Evolutionary conservation across 2,329 filamentous ascomycete species (phyloP), one percentile per base, ranked within the genome.

Genomic region (Trichoderma asperellum): DNA sequence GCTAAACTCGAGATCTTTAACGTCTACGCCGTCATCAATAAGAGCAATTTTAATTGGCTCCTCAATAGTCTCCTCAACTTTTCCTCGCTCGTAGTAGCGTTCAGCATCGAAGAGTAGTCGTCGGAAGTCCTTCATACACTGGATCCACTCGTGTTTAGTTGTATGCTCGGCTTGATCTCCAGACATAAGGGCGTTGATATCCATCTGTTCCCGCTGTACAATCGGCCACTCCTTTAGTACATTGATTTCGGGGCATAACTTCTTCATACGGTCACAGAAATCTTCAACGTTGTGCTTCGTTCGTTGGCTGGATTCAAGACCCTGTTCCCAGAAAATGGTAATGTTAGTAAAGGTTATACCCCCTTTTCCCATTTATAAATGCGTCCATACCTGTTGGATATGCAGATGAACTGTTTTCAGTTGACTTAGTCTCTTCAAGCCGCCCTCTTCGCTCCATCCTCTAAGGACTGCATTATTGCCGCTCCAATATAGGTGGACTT

Each of bases 11-110:
- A 81, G 69, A 5, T 76, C 71, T 14, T 72, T 73, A 2, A 75
- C 71, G 57, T 81, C 77, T 0, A 81, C 75, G 4, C 80, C 80
- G 43, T 82, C 79, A 63, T 83, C 80, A 43, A 82, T 81, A 3
- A 82, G 72, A 2, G 79, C 81, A 8, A 82, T 72, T 21, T 73
- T 76, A 68, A 79, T 73, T 4, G 72, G 72, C 43, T 73, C 72
- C 24, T 73, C 70, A 21, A 74, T 64, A 4, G 21, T 67, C 18
- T 73, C 72, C 0, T 49, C 53, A 11, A 71, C 16, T 8, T 72
- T 70, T 6, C 34, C 47, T 1, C 32, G 57, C 2, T 67, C 49
- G 2, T 66, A 69, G 29, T 71, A 70, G 24, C 60, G 68, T 27
- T 74, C 72, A 3, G 71, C 73, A 70, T 75, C 63, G 60, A 73